Evolutionary conservation across 257 asterid genomes (phyloP).

Genomic region (Scutellaria galericulata): DNA sequence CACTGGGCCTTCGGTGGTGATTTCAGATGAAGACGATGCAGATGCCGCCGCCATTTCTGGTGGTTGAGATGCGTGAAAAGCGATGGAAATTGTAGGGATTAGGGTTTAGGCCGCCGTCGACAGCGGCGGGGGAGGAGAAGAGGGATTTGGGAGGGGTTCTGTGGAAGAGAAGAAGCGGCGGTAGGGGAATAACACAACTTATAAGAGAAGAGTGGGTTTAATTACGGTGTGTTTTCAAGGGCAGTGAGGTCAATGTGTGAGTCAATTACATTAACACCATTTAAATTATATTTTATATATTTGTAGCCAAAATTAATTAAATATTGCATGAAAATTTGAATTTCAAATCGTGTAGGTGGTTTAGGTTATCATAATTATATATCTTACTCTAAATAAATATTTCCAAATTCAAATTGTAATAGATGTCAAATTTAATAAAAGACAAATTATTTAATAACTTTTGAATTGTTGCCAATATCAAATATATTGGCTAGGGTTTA

Average conservation of each 20-base stretch:
- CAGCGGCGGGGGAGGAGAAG: constrained; percentile 39
- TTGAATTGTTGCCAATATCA: no score
- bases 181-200: not conserved
- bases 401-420: no score
- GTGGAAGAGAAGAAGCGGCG: constrained; percentile 33
- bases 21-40: constrained; percentile 47
- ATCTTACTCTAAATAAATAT: no score
- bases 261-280: constrained; percentile 22
- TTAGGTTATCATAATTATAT: no score
- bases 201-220: constrained; percentile 28
- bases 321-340: no score
- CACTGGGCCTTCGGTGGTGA: constrained; percentile 72
- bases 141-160: constrained; percentile 31
- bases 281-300: no score
- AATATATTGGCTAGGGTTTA: no score
- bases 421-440: no score
- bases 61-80: constrained; percentile 10
- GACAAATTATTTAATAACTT: no score
- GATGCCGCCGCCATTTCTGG: constrained; percentile 47
- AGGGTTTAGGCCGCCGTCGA: constrained; percentile 52
- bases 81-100: not conserved
- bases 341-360: no score
- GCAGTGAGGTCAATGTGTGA: constrained; percentile 16
- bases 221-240: not conserved
- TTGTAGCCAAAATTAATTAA: no score